These are phyloP conservation scores for Entomortierella chlamydospora DNA, from an alignment of 192 early-diverging fungal species.

Conservation along the genomic window DNA sequence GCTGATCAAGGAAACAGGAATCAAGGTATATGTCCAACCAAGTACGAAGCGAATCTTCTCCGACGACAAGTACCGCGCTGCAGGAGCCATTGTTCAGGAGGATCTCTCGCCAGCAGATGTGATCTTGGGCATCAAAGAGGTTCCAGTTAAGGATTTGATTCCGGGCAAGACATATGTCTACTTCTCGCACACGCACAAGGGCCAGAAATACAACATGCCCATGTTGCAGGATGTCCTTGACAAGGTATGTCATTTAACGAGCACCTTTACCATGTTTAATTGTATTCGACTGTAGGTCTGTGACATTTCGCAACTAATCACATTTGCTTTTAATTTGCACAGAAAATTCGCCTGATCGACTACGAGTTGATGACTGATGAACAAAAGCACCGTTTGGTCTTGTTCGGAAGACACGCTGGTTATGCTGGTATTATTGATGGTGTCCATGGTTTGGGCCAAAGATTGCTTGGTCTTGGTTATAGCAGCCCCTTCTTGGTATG, in stretches of 20 bases:
- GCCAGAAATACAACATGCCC: slow-evolving; percentile 93
- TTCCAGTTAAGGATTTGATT: slow-evolving; percentile 84
- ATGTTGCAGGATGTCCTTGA: slow-evolving; percentile 89
- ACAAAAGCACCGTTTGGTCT: slow-evolving; percentile 79
- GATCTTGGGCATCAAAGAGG: slow-evolving; percentile 97
- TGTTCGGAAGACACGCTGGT: slow-evolving; percentile 94
- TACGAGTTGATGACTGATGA: slow-evolving; percentile 94
- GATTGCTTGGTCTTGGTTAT: slow-evolving; percentile 90
- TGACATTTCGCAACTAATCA: neutral
- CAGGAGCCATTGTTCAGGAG: slow-evolving; percentile 86
- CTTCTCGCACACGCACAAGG: slow-evolving; percentile 99
- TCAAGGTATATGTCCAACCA: slow-evolving; percentile 91
- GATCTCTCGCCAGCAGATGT: slow-evolving; percentile 91
- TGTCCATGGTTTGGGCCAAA: slow-evolving; percentile 91
- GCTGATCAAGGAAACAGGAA: slow-evolving; percentile 87
- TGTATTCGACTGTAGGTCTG: neutral
- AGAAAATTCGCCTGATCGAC: slow-evolving; percentile 69
- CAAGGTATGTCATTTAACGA: slow-evolving; percentile 65
- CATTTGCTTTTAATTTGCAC: neutral
- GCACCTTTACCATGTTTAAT: neutral
- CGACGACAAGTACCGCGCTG: slow-evolving; percentile 86
- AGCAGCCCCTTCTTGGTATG: slow-evolving; percentile 93
- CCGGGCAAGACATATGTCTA: slow-evolving; percentile 92
- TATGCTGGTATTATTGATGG: slow-evolving; percentile 96
- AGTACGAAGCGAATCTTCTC: slow-evolving; percentile 91